Percentiles rank a stretch among this genome's conserved stretches.
Conservation (phyloP, 441 rosid species). For the Adansonia grandidieri region DNA sequence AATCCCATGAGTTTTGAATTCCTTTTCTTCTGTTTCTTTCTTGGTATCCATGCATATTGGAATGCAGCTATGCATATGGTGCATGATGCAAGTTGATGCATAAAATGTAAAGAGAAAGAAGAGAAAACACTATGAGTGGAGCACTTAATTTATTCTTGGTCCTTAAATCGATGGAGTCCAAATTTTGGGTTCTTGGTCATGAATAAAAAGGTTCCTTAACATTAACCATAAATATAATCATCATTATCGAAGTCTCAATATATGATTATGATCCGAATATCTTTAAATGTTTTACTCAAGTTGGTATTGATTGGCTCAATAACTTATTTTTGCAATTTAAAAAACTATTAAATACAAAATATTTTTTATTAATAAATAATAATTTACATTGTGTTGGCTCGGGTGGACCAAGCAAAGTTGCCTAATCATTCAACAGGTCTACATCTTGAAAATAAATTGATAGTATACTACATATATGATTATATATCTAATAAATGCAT, state of each 20-base stretch:
- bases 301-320: too few species aligned
- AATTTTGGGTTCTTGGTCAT: neutral
- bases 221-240: neutral
- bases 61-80: neutral
- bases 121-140: slow-evolving; percentile 12
- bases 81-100: neutral
- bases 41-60: neutral
- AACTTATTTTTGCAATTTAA: too few species aligned
- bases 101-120: neutral
- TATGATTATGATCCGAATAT: too few species aligned
- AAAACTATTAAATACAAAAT: too few species aligned
- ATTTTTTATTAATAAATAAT: too few species aligned
- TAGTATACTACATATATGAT: neutral
- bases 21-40: neutral
- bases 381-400: too few species aligned
- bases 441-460: neutral
- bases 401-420: too few species aligned
- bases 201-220: neutral
- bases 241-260: neutral
- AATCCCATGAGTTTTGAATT: neutral
- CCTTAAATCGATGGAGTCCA: neutral
- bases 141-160: neutral
- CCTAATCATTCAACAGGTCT: too few species aligned
- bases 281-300: too few species aligned
- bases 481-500: neutral